Evolutionary conservation across 805 yeast genomes (phyloP), one percentile per base, ranked within the genome.

Genomic region (Priceomyces melissophilus): DNA sequence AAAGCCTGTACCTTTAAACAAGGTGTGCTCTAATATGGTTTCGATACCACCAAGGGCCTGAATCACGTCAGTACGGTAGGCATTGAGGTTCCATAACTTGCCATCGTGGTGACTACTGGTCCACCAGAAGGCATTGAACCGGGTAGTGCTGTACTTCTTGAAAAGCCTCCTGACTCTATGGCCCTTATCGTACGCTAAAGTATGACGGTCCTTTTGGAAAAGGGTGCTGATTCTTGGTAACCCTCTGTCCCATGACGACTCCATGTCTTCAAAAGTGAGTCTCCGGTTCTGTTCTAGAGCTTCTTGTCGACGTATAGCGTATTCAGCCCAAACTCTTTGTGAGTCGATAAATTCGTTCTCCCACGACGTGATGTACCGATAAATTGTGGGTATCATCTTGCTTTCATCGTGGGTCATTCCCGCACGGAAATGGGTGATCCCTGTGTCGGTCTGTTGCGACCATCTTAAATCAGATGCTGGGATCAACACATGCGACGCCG

Each of bases 21-120:
- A 64, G 0, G 98, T 89, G 54, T 93, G 99, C 55, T 91, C 98
- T 45, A 93, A 63, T 57, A 93, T 93, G 0, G 98, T 88, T 54
- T 91, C 97, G 43, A 93, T 86, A 38, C 99, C 99, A 35, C 99
- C 99, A 3, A 93, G 73, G 0, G 98, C 96, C 62, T 93, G 97
- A 34, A 93, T 90, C 2, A 93, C 96, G 64, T 93, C 99, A 0
- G 96, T 83, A 52, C 99, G 73, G 59, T 93, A 93, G 0, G 96
- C 83, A 54, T 86, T 87, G 51, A 93, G 68, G 55, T 90, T 90
- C 98, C 99, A 93, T 40, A 93, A 67, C 53, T 84, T 87, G 51
- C 99, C 99, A 59, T 93, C 99, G 59, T 93, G 99, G 34, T 86
- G 84, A 43, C 82, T 78, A 41, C 82, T 83, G 0, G 95, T 85